These are phyloP conservation scores for Corchorus capsularis DNA, from an alignment of 345 rosid species.

Conservation along the genomic window DNA sequence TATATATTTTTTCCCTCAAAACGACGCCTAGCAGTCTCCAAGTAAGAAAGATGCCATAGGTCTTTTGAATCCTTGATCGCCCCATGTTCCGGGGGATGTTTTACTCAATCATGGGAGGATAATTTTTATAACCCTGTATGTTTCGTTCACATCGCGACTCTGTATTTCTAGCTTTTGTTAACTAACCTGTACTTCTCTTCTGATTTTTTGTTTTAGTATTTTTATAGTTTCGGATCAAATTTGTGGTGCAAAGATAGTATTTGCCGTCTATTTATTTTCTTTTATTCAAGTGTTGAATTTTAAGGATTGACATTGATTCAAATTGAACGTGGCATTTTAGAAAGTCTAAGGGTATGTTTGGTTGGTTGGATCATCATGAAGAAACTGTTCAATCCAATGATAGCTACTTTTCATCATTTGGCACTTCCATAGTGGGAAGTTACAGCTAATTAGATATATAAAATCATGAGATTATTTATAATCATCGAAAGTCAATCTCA, in stretches of 20 bases:
- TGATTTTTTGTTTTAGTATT: background rate
- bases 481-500: no score
- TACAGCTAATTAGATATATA: no score
- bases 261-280: background rate
- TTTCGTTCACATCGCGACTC: conserved; percentile 10
- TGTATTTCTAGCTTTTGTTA: conserved; percentile 3
- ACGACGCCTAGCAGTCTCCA: background rate
- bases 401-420: no score
- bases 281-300: background rate
- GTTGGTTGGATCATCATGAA: no score
- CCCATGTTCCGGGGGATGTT: background rate
- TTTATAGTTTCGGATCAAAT: background rate
- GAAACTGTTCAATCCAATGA: no score
- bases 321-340: no score
- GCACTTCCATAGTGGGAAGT: no score
- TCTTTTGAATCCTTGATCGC: background rate
- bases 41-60: conserved; percentile 3
- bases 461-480: no score
- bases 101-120: conserved; percentile 5
- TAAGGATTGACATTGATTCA: no score
- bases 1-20: background rate
- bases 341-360: no score
- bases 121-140: conserved; percentile 23
- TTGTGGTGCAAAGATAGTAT: conserved; percentile 5
- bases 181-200: background rate